Percentiles rank a stretch among this genome's conserved stretches.
Evolutionary conservation across 352 stramenopile genomes (phyloP).

Genomic region (Pythium periplocum): DNA sequence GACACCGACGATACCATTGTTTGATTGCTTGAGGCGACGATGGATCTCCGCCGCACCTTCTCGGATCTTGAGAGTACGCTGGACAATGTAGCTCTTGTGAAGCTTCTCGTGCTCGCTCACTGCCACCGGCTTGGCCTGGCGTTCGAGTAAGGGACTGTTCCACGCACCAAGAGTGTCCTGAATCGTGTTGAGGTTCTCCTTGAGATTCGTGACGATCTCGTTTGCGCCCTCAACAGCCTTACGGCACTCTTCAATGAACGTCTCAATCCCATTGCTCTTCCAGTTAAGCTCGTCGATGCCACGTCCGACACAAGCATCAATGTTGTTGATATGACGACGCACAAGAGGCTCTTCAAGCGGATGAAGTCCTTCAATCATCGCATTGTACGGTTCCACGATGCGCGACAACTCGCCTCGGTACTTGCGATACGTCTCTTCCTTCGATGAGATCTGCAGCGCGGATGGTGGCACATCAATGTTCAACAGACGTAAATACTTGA

Average conservation of each 20-base stretch:
- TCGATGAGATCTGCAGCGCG: conserved; percentile 94
- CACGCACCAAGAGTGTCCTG: conserved; percentile 91
- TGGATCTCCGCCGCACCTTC: conserved; percentile 95
- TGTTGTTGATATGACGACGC: conserved; percentile 93
- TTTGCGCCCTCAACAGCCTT: conserved; percentile 85
- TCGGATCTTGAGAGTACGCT: conserved; percentile 93
- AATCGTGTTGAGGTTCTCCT: conserved; percentile 95
- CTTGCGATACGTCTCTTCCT: conserved; percentile 94
- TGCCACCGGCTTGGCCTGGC: conserved; percentile 94
- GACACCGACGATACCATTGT: conserved; percentile 91
- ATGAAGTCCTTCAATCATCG: conserved; percentile 94
- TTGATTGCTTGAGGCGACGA: conserved; percentile 93
- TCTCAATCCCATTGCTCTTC: conserved; percentile 90
- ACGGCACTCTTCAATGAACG: conserved; percentile 92
- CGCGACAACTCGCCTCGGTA: conserved; percentile 96
- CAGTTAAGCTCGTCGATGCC: conserved; percentile 96
- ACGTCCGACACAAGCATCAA: conserved; percentile 90
- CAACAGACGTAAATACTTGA: conserved; percentile 96
- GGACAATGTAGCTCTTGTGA: conserved; percentile 91
- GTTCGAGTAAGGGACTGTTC: conserved; percentile 92
- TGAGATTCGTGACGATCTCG: conserved; percentile 94
- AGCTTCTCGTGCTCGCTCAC: conserved; percentile 95
- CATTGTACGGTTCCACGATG: conserved; percentile 98
- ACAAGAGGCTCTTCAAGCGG: conserved; percentile 96
- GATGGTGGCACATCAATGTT: conserved; percentile 93